Evolutionary conservation across 1,284 basidiomycete genomes (phyloP).

Genomic region (Boletus sp.): DNA sequence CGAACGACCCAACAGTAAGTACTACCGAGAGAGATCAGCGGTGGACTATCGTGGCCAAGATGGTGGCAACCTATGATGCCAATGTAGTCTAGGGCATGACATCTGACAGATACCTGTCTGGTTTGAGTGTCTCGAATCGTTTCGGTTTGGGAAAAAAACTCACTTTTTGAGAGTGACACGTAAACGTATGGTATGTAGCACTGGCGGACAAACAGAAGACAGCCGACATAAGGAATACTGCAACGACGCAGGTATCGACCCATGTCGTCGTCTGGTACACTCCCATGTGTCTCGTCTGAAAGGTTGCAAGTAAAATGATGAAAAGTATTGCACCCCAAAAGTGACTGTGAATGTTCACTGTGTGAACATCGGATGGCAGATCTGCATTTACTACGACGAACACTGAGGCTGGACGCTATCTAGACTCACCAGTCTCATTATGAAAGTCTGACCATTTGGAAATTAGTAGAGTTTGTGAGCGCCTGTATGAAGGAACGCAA

Average conservation of each 20-base stretch:
- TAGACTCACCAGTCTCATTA: slow-evolving; percentile 71
- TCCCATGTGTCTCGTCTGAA: slow-evolving; percentile 49
- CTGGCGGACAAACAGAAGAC: slow-evolving; percentile 75
- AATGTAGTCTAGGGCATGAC: slow-evolving; percentile 69
- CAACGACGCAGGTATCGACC: slow-evolving; percentile 64
- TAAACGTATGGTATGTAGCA: slow-evolving; percentile 75
- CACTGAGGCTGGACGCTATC: slow-evolving; percentile 1
- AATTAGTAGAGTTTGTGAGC: slow-evolving; percentile 11
- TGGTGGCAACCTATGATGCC: slow-evolving; percentile 50
- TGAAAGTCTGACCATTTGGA: slow-evolving; percentile 61
- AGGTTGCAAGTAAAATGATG: slow-evolving; percentile 55
- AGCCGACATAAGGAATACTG: slow-evolving; percentile 71
- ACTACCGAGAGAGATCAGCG: slow-evolving; percentile 28
- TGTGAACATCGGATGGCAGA: slow-evolving; percentile 6
- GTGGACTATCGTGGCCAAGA: neutral
- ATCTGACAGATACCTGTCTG: slow-evolving; percentile 46
- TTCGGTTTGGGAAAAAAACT: slow-evolving; percentile 14
- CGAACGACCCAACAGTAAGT: slow-evolving; percentile 79
- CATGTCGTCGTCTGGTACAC: slow-evolving; percentile 53
- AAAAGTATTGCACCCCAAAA: slow-evolving; percentile 76
- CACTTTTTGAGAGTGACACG: slow-evolving; percentile 72
- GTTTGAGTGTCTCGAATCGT: neutral
- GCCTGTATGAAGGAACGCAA: slow-evolving; percentile 10
- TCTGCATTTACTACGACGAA: slow-evolving; percentile 9
- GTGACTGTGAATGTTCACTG: slow-evolving; percentile 92